phyloP scores from a whole-genome alignment of 176 grass and related monocot species.

The Juncus inflexus region DNA sequence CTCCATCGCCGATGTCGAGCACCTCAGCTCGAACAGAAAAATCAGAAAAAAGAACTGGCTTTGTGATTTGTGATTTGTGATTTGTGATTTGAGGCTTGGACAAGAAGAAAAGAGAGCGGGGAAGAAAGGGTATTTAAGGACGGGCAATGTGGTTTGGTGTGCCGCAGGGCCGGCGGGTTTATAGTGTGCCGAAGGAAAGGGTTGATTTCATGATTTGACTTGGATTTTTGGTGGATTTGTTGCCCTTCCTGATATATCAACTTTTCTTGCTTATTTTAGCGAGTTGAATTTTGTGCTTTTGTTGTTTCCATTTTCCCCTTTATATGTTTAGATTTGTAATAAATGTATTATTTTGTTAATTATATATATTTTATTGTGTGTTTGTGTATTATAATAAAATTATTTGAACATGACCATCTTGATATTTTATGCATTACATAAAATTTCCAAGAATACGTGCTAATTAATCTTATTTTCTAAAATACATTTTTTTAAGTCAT shows the following conservation, averaged over 20 bases:
- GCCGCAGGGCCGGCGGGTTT: neutral
- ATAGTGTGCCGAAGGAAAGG: neutral
- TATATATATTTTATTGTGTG: too few relatives aligned
- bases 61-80: neutral
- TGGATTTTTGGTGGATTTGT: neutral
- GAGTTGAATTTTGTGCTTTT: neutral
- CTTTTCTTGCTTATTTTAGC: neutral
- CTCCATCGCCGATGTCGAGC: neutral
- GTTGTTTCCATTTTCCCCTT: too few relatives aligned
- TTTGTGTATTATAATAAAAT: too few relatives aligned
- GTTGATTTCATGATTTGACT: neutral
- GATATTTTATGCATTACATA: too few relatives aligned
- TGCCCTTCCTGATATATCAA: neutral
- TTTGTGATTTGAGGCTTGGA: neutral
- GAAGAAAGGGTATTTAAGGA: neutral
- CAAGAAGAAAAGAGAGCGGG: constrained; percentile 22
- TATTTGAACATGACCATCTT: too few relatives aligned
- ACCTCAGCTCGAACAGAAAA: neutral
- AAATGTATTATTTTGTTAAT: too few relatives aligned
- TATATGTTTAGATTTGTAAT: too few relatives aligned
- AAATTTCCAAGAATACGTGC: too few relatives aligned
- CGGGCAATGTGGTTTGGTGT: neutral
- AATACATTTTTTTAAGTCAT: too few relatives aligned
- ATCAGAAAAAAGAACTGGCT: neutral
- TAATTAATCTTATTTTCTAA: too few relatives aligned